Conservation (phyloP, 2,329 filamentous ascomycete species). For the Penicillium freii region DNA sequence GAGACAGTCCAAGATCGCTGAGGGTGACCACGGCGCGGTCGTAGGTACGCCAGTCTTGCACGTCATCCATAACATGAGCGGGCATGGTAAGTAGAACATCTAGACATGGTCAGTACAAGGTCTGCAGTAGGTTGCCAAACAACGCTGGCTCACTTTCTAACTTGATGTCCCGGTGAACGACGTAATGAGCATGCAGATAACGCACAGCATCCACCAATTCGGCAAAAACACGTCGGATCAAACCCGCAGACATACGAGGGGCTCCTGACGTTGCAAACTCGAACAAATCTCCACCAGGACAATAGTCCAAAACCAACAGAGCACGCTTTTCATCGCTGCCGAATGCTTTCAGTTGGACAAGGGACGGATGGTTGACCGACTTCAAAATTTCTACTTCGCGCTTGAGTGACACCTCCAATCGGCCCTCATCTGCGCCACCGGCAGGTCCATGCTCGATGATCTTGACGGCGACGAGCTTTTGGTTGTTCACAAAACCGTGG, state of each 20-base stretch:
- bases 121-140: constrained; percentile 3
- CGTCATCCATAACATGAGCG: constrained; percentile 62
- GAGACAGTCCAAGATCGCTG: constrained; percentile 86
- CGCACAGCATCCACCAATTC: constrained; percentile 81
- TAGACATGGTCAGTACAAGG: constrained; percentile 39
- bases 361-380: constrained; percentile 79
- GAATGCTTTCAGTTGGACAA: constrained; percentile 90
- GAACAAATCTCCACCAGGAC: constrained; percentile 90
- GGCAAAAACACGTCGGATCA: constrained; percentile 83
- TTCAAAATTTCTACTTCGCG: constrained; percentile 94
- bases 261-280: constrained; percentile 77
- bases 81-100: constrained; percentile 89
- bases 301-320: constrained; percentile 84
- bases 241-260: constrained; percentile 62
- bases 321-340: constrained; percentile 79
- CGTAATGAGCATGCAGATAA: constrained; percentile 80
- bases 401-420: constrained; percentile 89
- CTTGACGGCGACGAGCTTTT: constrained; percentile 88
- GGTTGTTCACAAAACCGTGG: constrained; percentile 54
- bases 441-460: constrained; percentile 92
- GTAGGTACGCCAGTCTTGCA: constrained; percentile 69
- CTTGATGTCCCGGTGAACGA: constrained; percentile 97
- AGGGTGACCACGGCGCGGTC: constrained; percentile 82
- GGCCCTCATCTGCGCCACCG: constrained; percentile 87
- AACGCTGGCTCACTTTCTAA: constrained; percentile 73